Conservation (phyloP, 2,329 filamentous ascomycete species). For the Didymellaceae sp. region DNA sequence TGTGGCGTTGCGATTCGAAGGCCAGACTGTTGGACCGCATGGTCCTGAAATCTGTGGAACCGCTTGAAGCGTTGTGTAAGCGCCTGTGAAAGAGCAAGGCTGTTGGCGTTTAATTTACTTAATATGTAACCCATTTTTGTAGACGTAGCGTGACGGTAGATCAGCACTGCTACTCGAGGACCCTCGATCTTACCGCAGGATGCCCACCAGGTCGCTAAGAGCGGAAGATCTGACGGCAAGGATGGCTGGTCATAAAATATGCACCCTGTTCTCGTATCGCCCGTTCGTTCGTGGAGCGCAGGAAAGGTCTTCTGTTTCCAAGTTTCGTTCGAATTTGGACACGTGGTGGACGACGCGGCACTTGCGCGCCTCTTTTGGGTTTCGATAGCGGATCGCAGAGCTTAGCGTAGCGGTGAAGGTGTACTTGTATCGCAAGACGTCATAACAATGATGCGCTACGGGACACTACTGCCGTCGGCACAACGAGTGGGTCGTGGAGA, state of each 20-base stretch:
- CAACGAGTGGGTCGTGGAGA: not conserved
- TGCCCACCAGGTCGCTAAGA: slow-evolving; percentile 22
- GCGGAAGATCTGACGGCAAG: slow-evolving; percentile 25
- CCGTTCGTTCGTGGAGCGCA: not conserved
- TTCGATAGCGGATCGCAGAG: slow-evolving; percentile 4
- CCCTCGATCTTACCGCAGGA: slow-evolving; percentile 4
- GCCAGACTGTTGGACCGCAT: not conserved
- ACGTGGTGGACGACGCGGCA: slow-evolving; percentile 6
- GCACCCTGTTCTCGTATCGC: not conserved
- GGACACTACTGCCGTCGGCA: slow-evolving; percentile 15
- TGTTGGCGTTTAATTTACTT: slow-evolving; percentile 1
- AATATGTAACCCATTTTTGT: not conserved
- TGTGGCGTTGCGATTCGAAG: too few relatives aligned
- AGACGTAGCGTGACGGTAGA: slow-evolving; percentile 10
- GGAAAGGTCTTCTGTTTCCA: not conserved
- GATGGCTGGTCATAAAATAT: slow-evolving; percentile 4
- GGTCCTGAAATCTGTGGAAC: not conserved
- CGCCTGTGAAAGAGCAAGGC: not conserved
- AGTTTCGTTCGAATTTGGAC: not conserved
- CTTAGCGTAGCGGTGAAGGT: slow-evolving; percentile 5
- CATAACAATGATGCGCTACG: slow-evolving; percentile 10
- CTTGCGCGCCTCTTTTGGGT: not conserved
- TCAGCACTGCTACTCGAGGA: slow-evolving; percentile 2
- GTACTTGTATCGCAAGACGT: slow-evolving; percentile 2
- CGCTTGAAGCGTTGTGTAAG: not conserved